Percentiles rank a stretch among this genome's conserved stretches.
Conservation (phyloP, 2,329 filamentous ascomycete species). For the Sclerotinia spermophila region DNA sequence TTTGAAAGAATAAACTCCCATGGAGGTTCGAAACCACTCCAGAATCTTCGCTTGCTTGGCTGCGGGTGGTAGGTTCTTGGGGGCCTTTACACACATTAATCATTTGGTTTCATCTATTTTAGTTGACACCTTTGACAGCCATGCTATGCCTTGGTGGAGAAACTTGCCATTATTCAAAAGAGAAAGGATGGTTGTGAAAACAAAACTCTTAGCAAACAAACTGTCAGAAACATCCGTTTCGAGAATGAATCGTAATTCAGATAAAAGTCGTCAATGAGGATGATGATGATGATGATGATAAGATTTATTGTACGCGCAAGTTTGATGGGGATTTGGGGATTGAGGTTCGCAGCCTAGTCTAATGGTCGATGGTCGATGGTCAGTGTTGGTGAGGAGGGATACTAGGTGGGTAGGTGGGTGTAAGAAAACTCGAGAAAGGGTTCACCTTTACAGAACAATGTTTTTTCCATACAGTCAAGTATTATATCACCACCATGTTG, state of each 20-base stretch:
- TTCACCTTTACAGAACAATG: neutral
- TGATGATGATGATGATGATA: too few relatives aligned
- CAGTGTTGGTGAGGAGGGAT: neutral
- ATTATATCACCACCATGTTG: neutral
- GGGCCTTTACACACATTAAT: slow-evolving; percentile 36
- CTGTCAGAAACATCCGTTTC: neutral
- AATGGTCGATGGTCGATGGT: neutral
- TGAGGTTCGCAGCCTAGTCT: neutral
- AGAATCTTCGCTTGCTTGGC: slow-evolving; percentile 57
- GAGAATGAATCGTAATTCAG: neutral
- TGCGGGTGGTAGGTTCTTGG: slow-evolving; percentile 53
- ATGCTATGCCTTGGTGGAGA: neutral
- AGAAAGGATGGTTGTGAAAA: neutral
- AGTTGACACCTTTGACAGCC: neutral
- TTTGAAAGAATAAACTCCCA: slow-evolving; percentile 61
- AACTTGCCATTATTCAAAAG: slow-evolving; percentile 1
- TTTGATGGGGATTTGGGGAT: neutral
- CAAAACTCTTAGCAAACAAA: neutral
- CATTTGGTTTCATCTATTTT: slow-evolving; percentile 6
- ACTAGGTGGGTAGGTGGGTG: neutral
- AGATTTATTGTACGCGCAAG: neutral
- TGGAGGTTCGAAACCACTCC: slow-evolving; percentile 55
- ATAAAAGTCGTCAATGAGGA: neutral
- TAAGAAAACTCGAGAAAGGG: neutral
- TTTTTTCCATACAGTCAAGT: neutral